Conservation (phyloP, 1,284 basidiomycete genomes). For the Malassezia furfur region DNA sequence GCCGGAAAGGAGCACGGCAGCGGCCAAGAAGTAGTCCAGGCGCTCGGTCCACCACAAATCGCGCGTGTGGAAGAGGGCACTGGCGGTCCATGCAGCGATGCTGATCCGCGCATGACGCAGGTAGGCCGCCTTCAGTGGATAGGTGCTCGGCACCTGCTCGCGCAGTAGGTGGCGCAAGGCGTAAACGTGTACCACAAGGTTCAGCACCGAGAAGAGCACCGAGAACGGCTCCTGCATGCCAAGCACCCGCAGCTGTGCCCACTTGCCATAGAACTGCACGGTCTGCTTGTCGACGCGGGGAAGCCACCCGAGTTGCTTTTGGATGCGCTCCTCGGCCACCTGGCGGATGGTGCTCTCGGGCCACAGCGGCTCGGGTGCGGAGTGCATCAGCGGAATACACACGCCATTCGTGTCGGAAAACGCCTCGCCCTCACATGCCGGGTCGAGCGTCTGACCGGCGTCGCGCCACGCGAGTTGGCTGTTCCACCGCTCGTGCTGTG, state of each 20-base stretch:
- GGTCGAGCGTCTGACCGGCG: neutral
- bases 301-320: constrained; percentile 22
- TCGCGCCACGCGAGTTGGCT: constrained; percentile 1
- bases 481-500: constrained; percentile 5
- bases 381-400: constrained; percentile 1
- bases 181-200: constrained; percentile 56
- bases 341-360: neutral
- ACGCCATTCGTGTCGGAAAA: constrained; percentile 1
- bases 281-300: constrained; percentile 41
- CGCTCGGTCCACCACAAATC: constrained; percentile 78
- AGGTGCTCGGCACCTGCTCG: constrained; percentile 28
- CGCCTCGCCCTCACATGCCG: neutral
- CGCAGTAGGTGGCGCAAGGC: constrained; percentile 25
- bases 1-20: constrained; percentile 60
- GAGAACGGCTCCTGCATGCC: constrained; percentile 84
- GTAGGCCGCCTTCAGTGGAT: constrained; percentile 61
- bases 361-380: constrained; percentile 3
- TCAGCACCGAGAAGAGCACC: constrained; percentile 75
- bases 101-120: constrained; percentile 62
- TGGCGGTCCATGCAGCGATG: constrained; percentile 89
- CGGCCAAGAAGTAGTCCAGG: constrained; percentile 90
- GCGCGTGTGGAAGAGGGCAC: constrained; percentile 79
- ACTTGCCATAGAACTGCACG: constrained; percentile 67
- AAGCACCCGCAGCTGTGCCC: constrained; percentile 55
- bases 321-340: constrained; percentile 13